These are phyloP conservation scores for Trypanosoma caninum DNA, from an alignment of 208 protist species.

Conservation along the genomic window DNA sequence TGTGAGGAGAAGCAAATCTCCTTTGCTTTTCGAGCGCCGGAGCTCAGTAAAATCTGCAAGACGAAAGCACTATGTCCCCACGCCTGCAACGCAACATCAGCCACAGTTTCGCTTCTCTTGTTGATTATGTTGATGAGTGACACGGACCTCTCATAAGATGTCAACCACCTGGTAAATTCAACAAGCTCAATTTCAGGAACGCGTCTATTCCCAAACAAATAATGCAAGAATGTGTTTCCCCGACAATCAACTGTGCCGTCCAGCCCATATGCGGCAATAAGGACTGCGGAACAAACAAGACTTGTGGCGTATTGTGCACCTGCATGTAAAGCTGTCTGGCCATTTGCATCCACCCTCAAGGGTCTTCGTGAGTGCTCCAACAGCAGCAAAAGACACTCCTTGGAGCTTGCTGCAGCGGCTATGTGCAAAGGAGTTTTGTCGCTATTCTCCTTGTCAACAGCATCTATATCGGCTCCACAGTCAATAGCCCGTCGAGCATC, in stretches of 20 bases:
- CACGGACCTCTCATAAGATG: slow-evolving; percentile 12
- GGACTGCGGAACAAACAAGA: slow-evolving; percentile 34
- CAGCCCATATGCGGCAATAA: slow-evolving; percentile 49
- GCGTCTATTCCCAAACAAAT: slow-evolving; percentile 35
- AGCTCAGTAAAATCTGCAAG: slow-evolving; percentile 32
- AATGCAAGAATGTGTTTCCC: slow-evolving; percentile 60
- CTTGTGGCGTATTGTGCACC: slow-evolving; percentile 20
- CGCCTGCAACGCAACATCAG: slow-evolving; percentile 35
- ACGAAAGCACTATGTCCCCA: slow-evolving; percentile 18
- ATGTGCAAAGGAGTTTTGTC: slow-evolving; percentile 44
- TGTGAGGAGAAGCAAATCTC: not conserved
- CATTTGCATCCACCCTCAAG: slow-evolving; percentile 30
- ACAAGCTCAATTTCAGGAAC: slow-evolving; percentile 22
- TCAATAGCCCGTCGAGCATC: slow-evolving; percentile 14
- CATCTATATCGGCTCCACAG: slow-evolving; percentile 24
- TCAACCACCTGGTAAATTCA: slow-evolving; percentile 41
- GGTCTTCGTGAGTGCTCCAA: slow-evolving; percentile 19
- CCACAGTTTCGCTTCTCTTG: slow-evolving; percentile 29
- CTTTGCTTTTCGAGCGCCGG: slow-evolving; percentile 21
- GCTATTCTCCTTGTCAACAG: not conserved
- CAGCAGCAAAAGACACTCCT: slow-evolving; percentile 46
- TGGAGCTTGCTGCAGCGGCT: slow-evolving; percentile 20
- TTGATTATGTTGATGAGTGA: slow-evolving; percentile 33
- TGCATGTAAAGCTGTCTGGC: slow-evolving; percentile 53
- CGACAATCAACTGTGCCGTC: slow-evolving; percentile 9